Evolutionary conservation across 2,329 filamentous ascomycete genomes (phyloP), one percentile per base, ranked within the genome.

Genomic region (Fusarium sarcochroum): DNA sequence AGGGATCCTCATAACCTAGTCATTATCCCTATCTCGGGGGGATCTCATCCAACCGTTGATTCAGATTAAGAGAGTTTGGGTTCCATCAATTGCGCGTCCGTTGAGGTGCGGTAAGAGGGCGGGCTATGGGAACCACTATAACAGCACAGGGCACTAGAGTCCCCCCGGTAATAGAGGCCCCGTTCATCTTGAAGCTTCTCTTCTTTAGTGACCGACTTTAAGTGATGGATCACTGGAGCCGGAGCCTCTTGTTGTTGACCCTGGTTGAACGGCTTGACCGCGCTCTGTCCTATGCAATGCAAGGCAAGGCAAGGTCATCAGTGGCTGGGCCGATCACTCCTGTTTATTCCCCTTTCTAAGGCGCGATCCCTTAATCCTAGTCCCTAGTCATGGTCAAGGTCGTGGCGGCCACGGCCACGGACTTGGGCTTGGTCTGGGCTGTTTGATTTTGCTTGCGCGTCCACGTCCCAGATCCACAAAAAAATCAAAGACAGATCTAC

Each of bases 361-460:
- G 27, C 27, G 27, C 27, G 27, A 30, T 30, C 27, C 27, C 10
- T 30, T 30, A 30, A 30, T 30, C 27, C 27, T 5, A 30, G 27
- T 30, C 27, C 27, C 27, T 34, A 13, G 11, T 23, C 46, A 27
- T 35, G 21, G 21, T 34, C 9, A 42, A 35, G 40, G 59, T 51
- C 40, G 46, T 47, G 61, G 5, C 5, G 23, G 23, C 7, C 23
- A 7, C 23, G 23, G 50, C 46, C 61, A 37, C 34, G 49, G 27
- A 30, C 27, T 30, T 30, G 27, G 27, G 15, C 60, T 30, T 64
- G 61, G 61, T 41, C 61, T 58, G 60, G 37, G 61, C 52, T 64
- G 45, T 21, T 64, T 58, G 53, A 63, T 63, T 59, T 49, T 60
- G 61, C 61, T 64, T 64, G 61, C 61, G 61, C 61, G 61, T 64